Evolutionary conservation across 2,329 filamentous ascomycete species (phyloP).

Genomic region (Fusarium sp.): DNA sequence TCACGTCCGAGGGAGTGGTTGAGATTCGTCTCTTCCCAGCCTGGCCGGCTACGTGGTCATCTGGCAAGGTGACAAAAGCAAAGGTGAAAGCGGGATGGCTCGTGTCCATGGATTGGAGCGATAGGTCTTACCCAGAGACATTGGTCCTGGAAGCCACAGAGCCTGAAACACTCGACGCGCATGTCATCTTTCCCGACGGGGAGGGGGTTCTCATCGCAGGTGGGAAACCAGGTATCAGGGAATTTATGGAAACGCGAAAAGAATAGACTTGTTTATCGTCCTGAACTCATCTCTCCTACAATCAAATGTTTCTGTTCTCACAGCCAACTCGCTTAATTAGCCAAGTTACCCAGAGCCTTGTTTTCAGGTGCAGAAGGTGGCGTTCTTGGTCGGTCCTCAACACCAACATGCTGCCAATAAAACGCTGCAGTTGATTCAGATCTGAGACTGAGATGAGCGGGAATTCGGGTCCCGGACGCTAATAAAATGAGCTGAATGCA

Average conservation of each 20-base stretch:
- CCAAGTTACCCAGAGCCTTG: not conserved
- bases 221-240: not conserved
- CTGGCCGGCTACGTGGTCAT: constrained; percentile 22
- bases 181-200: constrained; percentile 4
- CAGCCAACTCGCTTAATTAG: too few species aligned
- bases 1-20: not conserved
- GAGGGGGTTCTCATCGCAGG: not conserved
- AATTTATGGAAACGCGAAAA: not conserved
- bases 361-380: not conserved
- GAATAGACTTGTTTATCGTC: not conserved
- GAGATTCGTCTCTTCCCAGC: constrained; percentile 32
- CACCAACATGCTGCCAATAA: too few species aligned
- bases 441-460: too few species aligned
- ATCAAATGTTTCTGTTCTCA: too few species aligned
- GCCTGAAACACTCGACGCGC: constrained; percentile 1
- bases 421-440: too few species aligned
- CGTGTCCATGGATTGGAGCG: constrained; percentile 26
- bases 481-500: too few species aligned
- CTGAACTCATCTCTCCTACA: too few species aligned
- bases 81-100: constrained; percentile 25
- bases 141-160: constrained; percentile 11
- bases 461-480: too few species aligned
- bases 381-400: not conserved
- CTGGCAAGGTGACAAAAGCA: not conserved
- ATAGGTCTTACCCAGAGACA: too few species aligned